Conservation (phyloP, 2,329 filamentous ascomycete species). For the Trichoderma brevicompactum region DNA sequence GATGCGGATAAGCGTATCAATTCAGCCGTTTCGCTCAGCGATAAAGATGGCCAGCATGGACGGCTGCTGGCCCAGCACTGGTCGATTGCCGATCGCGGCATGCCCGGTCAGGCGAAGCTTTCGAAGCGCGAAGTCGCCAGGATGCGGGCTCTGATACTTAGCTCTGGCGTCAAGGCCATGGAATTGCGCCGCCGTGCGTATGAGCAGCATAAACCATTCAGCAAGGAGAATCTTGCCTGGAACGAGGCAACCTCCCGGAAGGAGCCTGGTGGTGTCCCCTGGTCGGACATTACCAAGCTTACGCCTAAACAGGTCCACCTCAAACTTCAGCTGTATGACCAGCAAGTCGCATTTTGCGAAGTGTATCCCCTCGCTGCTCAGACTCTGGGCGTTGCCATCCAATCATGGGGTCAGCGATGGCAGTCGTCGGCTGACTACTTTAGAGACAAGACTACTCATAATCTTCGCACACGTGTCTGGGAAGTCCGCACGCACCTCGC, state of each 20-base stretch:
- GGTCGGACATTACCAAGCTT: slow-evolving; percentile 52
- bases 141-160: slow-evolving; percentile 75
- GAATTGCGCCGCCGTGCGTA: slow-evolving; percentile 73
- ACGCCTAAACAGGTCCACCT: slow-evolving; percentile 43
- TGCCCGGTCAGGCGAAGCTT: slow-evolving; percentile 46
- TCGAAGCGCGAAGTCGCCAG: slow-evolving; percentile 78
- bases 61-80: slow-evolving; percentile 49
- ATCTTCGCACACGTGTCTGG: slow-evolving; percentile 55
- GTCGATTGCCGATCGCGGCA: slow-evolving; percentile 54
- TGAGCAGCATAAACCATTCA: slow-evolving; percentile 47
- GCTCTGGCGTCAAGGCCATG: slow-evolving; percentile 86
- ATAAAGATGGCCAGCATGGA: slow-evolving; percentile 33
- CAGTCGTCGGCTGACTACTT: slow-evolving; percentile 64
- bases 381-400: slow-evolving; percentile 54
- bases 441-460: slow-evolving; percentile 58
- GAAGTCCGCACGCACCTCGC: slow-evolving; percentile 52
- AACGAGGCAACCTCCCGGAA: slow-evolving; percentile 34
- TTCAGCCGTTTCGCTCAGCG: slow-evolving; percentile 39
- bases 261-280: slow-evolving; percentile 39
- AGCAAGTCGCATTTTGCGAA: slow-evolving; percentile 48
- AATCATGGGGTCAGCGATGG: slow-evolving; percentile 58
- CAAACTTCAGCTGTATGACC: slow-evolving; percentile 39
- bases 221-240: slow-evolving; percentile 31
- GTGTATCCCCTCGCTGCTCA: slow-evolving; percentile 58
- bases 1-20: slow-evolving; percentile 45